These are phyloP conservation scores for Hygrophila difformis DNA, from an alignment of 257 asterid genomes.

Conservation along the genomic window DNA sequence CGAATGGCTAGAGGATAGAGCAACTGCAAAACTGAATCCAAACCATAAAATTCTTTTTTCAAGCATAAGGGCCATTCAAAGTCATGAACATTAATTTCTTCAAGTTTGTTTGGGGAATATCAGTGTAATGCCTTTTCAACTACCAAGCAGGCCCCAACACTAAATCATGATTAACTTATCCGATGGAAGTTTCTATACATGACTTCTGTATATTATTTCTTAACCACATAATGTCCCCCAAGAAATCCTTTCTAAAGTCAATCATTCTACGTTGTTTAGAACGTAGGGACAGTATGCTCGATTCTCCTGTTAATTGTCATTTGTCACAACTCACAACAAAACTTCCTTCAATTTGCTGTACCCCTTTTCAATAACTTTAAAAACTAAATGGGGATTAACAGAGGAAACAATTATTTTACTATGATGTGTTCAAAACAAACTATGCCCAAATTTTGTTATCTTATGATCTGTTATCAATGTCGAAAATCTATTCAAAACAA, in stretches of 20 bases:
- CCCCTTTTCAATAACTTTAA: no score
- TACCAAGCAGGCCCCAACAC: no score
- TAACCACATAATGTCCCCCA: neutral
- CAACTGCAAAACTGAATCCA: conserved; percentile 1
- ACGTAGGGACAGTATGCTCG: no score
- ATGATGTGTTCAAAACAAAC: neutral
- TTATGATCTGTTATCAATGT: neutral
- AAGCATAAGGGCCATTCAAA: no score
- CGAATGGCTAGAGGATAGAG: neutral
- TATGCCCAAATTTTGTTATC: neutral
- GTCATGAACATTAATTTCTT: no score
- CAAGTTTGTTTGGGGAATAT: no score
- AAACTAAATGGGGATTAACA: no score
- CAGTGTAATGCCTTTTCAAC: no score
- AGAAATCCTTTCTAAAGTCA: neutral
- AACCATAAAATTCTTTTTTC: neutral
- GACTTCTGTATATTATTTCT: neutral
- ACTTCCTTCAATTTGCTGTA: neutral
- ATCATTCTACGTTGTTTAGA: no score
- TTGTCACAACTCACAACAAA: neutral
- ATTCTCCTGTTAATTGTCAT: no score
- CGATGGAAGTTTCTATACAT: neutral
- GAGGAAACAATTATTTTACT: neutral
- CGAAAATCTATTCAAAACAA: neutral
- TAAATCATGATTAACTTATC: neutral